Evolutionary conservation across 306 rosid genomes (phyloP).

Genomic region (Dalbergia cultrata): DNA sequence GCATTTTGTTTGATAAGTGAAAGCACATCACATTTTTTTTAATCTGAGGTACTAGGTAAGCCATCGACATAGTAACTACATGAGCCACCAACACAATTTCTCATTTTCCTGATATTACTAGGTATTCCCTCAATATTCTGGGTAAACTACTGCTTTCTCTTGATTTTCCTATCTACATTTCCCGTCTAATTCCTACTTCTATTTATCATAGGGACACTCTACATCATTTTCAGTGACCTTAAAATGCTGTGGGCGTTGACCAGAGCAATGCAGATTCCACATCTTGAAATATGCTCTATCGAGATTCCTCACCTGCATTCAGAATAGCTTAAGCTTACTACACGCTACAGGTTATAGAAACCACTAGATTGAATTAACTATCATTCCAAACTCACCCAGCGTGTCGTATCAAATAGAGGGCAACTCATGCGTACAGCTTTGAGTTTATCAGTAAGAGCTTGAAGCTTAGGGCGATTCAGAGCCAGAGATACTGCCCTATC

Average conservation of each 20-base stretch:
- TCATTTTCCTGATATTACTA: neutral
- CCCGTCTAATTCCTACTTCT: conserved; percentile 61
- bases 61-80: conserved; percentile 15
- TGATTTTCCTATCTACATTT: conserved; percentile 59
- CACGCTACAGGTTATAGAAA: neutral
- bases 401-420: conserved; percentile 91
- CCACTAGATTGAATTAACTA: neutral
- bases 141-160: conserved; percentile 44
- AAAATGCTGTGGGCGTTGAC: conserved; percentile 65
- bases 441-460: conserved; percentile 76
- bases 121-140: conserved; percentile 22
- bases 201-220: conserved; percentile 63
- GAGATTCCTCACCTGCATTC: conserved; percentile 64
- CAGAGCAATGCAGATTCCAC: conserved; percentile 69
- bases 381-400: conserved; percentile 74
- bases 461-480: conserved; percentile 79
- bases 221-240: conserved; percentile 64
- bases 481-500: conserved; percentile 93
- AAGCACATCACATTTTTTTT: neutral
- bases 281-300: conserved; percentile 63
- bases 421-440: conserved; percentile 85
- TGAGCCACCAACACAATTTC: conserved; percentile 12
- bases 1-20: conserved; percentile 5
- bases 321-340: neutral
- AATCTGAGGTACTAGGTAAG: conserved; percentile 29